phyloP scores from a whole-genome alignment of 2,329 filamentous ascomycete genomes.

The Aspergillus eucalypticola region DNA sequence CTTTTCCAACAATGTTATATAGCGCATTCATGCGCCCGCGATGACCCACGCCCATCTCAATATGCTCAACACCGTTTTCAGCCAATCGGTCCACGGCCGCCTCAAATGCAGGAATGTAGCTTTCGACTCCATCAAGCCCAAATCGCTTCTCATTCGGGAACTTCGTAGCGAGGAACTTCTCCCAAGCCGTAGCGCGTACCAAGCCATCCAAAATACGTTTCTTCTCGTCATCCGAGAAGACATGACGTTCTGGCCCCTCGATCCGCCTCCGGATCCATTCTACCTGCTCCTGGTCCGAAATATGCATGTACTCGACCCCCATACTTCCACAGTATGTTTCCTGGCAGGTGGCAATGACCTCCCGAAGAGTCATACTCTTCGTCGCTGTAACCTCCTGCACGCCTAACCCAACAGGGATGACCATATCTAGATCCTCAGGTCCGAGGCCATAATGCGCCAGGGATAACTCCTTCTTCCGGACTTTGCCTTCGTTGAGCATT shows the following conservation, averaged over 20 bases:
- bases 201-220: constrained; percentile 93
- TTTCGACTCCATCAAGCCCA: constrained; percentile 95
- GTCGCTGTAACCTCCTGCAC: constrained; percentile 47
- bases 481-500: too few species aligned
- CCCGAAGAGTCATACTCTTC: constrained; percentile 91
- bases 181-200: constrained; percentile 96
- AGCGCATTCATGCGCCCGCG: constrained; percentile 97
- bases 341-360: constrained; percentile 92
- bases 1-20: constrained; percentile 97
- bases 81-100: constrained; percentile 97
- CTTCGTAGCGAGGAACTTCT: constrained; percentile 91
- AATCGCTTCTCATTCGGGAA: constrained; percentile 99
- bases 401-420: constrained; percentile 78
- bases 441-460: constrained; percentile 62
- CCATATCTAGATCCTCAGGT: constrained; percentile 72
- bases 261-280: constrained; percentile 96
- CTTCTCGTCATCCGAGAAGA: constrained; percentile 98
- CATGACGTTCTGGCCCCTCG: constrained; percentile 91
- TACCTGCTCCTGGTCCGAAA: constrained; percentile 94
- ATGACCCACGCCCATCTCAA: constrained; percentile 99
- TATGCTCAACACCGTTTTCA: constrained; percentile 97
- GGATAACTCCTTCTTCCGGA: too few species aligned
- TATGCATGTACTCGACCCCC: constrained; percentile 98
- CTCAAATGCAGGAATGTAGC: constrained; percentile 98
- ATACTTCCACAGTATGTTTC: constrained; percentile 95